Evolutionary conservation across 228 moss, liverwort and hornwort genomes (phyloP).

Genomic region (Sphagnum magellanicum): DNA sequence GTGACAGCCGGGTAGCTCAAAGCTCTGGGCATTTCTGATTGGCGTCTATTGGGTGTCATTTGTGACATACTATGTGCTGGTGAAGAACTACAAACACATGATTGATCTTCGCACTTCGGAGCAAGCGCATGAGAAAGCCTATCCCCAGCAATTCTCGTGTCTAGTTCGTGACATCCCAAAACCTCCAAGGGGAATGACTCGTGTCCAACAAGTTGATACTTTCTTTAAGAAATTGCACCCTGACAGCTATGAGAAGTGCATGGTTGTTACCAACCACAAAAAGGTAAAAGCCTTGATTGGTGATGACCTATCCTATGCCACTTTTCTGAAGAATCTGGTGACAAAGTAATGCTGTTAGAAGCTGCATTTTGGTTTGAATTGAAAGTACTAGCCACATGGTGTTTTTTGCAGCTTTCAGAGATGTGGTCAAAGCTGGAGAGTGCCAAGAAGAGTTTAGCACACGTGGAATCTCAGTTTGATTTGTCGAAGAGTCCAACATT

Average conservation of each 20-base stretch:
- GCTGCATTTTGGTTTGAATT: too few species aligned
- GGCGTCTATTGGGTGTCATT: constrained; percentile 68
- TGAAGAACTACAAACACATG: constrained; percentile 59
- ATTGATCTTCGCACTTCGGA: constrained; percentile 43
- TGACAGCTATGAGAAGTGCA: constrained; percentile 31
- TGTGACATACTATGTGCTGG: constrained; percentile 57
- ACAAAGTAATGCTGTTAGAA: too few species aligned
- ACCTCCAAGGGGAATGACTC: constrained; percentile 30
- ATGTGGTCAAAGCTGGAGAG: constrained; percentile 51
- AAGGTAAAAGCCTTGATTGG: constrained; percentile 12
- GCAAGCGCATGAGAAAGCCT: constrained; percentile 36
- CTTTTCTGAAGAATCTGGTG: not conserved
- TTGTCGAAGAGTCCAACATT: constrained; percentile 28
- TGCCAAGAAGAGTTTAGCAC: constrained; percentile 48
- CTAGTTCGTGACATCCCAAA: constrained; percentile 65
- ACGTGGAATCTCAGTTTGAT: constrained; percentile 55
- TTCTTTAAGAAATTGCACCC: constrained; percentile 50
- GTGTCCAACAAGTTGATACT: constrained; percentile 57
- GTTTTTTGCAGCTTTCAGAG: constrained; percentile 35
- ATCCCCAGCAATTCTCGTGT: constrained; percentile 63
- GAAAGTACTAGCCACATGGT: too few species aligned
- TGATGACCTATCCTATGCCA: not conserved
- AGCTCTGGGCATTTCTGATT: constrained; percentile 66
- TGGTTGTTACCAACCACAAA: constrained; percentile 21
- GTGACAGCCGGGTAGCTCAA: constrained; percentile 38